These are phyloP conservation scores for Botryotinia globosa DNA, from an alignment of 2,329 filamentous ascomycete species.

Conservation along the genomic window DNA sequence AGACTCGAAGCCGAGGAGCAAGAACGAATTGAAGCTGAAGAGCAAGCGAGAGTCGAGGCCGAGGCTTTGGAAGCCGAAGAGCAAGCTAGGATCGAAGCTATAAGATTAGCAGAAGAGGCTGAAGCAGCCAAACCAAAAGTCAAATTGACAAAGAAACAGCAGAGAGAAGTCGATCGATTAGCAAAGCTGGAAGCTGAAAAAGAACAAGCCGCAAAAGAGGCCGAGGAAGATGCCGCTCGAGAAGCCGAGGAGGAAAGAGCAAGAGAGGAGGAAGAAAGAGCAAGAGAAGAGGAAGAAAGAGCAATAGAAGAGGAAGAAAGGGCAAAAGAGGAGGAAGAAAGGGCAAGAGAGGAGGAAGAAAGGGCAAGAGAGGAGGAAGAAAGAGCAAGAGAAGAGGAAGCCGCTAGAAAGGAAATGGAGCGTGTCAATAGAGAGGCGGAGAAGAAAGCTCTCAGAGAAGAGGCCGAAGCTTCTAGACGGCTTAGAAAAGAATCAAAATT, in stretches of 20 bases:
- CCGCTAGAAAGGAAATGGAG: slow-evolving; percentile 41
- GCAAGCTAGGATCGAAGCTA: slow-evolving; percentile 38
- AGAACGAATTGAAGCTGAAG: slow-evolving; percentile 35
- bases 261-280: slow-evolving; percentile 25
- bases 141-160: slow-evolving; percentile 39
- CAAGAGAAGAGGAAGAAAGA: slow-evolving; percentile 38
- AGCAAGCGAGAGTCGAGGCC: slow-evolving; percentile 50
- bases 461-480: slow-evolving; percentile 39
- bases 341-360: slow-evolving; percentile 44
- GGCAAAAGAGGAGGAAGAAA: slow-evolving; percentile 37
- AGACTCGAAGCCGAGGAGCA: slow-evolving; percentile 33
- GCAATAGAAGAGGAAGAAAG: slow-evolving; percentile 43
- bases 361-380: slow-evolving; percentile 41
- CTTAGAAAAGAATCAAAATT: slow-evolving; percentile 39
- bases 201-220: slow-evolving; percentile 39
- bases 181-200: slow-evolving; percentile 38
- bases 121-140: slow-evolving; percentile 39
- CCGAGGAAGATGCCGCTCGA: slow-evolving; percentile 39
- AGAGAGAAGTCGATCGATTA: slow-evolving; percentile 31
- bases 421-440: slow-evolving; percentile 37
- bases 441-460: slow-evolving; percentile 39
- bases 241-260: slow-evolving; percentile 36
- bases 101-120: slow-evolving; percentile 29
- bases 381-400: too few species aligned
- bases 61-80: slow-evolving; percentile 51